A percentile compares a stretch with the other conserved stretches of the same genome.
These are phyloP conservation scores for Ophiostoma sp. DNA, from an alignment of 2,329 filamentous ascomycete species.

Conservation along the genomic window DNA sequence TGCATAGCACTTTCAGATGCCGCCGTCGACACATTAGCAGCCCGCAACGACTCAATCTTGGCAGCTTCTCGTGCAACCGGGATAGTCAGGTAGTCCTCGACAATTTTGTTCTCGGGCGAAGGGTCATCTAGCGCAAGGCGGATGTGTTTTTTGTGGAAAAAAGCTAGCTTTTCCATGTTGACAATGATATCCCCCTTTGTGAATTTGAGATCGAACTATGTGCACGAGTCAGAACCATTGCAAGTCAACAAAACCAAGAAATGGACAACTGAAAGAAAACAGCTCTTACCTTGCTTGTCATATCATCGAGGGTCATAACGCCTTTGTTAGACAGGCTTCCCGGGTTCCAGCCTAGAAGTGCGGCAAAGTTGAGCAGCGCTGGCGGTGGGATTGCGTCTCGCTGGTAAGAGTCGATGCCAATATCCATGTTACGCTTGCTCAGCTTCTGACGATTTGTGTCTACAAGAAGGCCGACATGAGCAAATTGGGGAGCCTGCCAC, in stretches of 20 bases:
- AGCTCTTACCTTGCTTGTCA: constrained; percentile 60
- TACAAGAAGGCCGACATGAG: constrained; percentile 72
- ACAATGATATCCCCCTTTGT: constrained; percentile 87
- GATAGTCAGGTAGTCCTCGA: constrained; percentile 25
- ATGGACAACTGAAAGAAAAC: neutral
- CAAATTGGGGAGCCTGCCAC: constrained; percentile 68
- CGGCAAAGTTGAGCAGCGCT: constrained; percentile 70
- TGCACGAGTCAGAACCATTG: neutral
- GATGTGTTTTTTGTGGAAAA: constrained; percentile 54
- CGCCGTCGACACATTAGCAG: neutral
- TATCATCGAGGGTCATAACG: constrained; percentile 62
- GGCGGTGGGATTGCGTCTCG: constrained; percentile 43
- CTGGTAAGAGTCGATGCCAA: constrained; percentile 47
- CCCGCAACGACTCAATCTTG: constrained; percentile 23
- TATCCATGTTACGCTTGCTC: constrained; percentile 71
- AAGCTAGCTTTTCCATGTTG: constrained; percentile 70
- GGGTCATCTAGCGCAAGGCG: constrained; percentile 24
- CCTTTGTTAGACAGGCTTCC: constrained; percentile 48
- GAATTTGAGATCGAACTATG: constrained; percentile 75
- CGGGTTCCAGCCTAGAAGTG: constrained; percentile 79
- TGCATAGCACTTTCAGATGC: neutral
- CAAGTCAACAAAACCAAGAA: neutral
- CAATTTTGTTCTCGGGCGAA: constrained; percentile 15
- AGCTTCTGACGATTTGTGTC: constrained; percentile 66
- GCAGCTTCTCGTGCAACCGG: constrained; percentile 27